Percentiles rank a stretch among this genome's conserved stretches.
Evolutionary conservation across 2,329 filamentous ascomycete genomes (phyloP).

Genomic region (Sodiomyces alkalinus): DNA sequence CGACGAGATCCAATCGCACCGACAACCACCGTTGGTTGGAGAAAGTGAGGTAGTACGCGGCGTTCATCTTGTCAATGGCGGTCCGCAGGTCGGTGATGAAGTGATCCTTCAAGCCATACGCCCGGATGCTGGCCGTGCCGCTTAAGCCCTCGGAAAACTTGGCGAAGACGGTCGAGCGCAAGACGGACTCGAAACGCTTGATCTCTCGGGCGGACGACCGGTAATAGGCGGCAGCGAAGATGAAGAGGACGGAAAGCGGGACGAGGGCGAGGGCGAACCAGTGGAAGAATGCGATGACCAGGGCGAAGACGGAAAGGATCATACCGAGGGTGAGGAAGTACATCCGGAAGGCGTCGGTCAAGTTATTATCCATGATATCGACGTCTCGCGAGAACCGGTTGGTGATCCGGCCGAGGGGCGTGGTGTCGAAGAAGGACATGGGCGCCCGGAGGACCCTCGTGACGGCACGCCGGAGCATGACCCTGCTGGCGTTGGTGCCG

Average conservation of each 20-base stretch:
- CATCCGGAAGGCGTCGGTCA: constrained; percentile 83
- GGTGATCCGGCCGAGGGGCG: constrained; percentile 84
- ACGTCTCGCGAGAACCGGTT: constrained; percentile 95
- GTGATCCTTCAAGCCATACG: constrained; percentile 66
- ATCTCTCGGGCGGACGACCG: constrained; percentile 82
- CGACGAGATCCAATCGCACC: constrained; percentile 69
- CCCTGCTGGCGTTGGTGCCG: constrained; percentile 68
- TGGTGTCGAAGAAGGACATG: constrained; percentile 96
- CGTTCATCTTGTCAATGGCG: constrained; percentile 81
- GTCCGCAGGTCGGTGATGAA: constrained; percentile 57
- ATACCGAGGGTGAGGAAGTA: constrained; percentile 75
- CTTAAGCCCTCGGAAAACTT: constrained; percentile 82
- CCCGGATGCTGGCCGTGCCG: constrained; percentile 72
- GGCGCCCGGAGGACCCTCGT: constrained; percentile 55
- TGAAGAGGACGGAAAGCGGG: constrained; percentile 58
- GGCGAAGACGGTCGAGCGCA: constrained; percentile 78
- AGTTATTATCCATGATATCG: constrained; percentile 88
- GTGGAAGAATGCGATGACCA: constrained; percentile 92
- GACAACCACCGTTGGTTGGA: constrained; percentile 92
- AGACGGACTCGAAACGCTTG: constrained; percentile 82
- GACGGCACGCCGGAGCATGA: constrained; percentile 70
- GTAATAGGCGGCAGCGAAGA: constrained; percentile 78
- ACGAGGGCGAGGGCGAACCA: constrained; percentile 57
- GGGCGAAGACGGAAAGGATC: constrained; percentile 68
- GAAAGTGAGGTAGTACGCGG: constrained; percentile 88